Evolutionary conservation across 306 rosid genomes (phyloP), one percentile per base, ranked within the genome.

Genomic region (Cicer chorassanicum): DNA sequence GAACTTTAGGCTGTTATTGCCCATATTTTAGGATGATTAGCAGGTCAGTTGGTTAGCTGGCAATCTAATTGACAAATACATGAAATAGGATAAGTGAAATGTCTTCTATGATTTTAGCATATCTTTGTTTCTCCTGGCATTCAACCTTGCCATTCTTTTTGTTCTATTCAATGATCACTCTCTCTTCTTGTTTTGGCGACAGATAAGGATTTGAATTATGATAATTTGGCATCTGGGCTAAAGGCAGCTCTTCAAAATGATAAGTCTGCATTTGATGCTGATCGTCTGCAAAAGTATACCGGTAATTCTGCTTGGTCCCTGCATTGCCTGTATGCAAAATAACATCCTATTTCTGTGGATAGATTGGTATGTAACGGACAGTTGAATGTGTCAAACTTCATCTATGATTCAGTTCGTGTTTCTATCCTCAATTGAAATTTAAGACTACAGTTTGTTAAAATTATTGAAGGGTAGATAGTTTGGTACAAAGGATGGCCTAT

Each of bases 141-240:
- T 56, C 50, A 51, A 62, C 80, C 51, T 48, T 78, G 16, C 24
- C 59, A 56, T 68, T 44, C 11, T 56, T 42, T 63, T 16, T 56
- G 44, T 64, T 78, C 41, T 73, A 53, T 77, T 49, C 14, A 65
- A 42, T 48, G 75, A 11, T 54, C 54, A 4, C 56, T 56, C 36
- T 44, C 41, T 59, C 18, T 60, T 50, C 61, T 66, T 12, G 24
- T 71, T 71, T 64, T 78, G 38, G 57, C 56, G 5, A 73, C 82
- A 91, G 97, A 94, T 71, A 74, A 88, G 85, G 98, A 94, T 65
- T 86, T 94, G 74, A 94, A 24, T 75, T 94, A 94, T 15, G 93
- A 94, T 66, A 51, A 94, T 83, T 82, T 94, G 84, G 98, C 98
- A 12, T 76, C 87, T 29, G 97, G 96, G 54, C 87, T 94, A 29